Evolutionary conservation across 2,329 filamentous ascomycete species (phyloP).

Genomic region (Plenodomus tracheiphilus): DNA sequence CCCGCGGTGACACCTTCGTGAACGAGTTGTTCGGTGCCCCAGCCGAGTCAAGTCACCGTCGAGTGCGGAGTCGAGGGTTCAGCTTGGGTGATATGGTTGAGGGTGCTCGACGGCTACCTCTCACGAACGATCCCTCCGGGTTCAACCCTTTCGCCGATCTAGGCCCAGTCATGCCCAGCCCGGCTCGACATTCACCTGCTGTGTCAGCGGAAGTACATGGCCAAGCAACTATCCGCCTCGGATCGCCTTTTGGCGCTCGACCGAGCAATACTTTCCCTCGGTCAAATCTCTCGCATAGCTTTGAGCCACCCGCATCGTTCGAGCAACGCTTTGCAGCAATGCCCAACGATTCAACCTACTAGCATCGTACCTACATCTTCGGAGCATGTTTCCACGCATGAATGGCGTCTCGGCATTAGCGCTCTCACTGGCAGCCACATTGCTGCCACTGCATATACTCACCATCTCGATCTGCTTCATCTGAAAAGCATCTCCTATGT

Average conservation of each 20-base stretch:
- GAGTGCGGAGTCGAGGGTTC: slow-evolving; percentile 64
- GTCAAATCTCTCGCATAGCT: slow-evolving; percentile 42
- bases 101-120: slow-evolving; percentile 55
- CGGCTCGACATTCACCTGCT: slow-evolving; percentile 22
- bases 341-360: slow-evolving; percentile 27
- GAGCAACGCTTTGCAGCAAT: slow-evolving; percentile 44
- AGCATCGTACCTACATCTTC: slow-evolving; percentile 25
- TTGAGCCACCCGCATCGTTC: slow-evolving; percentile 44
- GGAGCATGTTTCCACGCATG: not conserved
- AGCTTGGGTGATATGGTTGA: slow-evolving; percentile 61
- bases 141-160: slow-evolving; percentile 35
- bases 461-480: slow-evolving; percentile 20
- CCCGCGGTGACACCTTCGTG: slow-evolving; percentile 46
- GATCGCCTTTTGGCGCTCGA: slow-evolving; percentile 52
- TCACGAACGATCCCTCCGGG: slow-evolving; percentile 53
- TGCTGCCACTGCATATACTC: slow-evolving; percentile 26
- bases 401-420: slow-evolving; percentile 30
- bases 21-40: slow-evolving; percentile 52
- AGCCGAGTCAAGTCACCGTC: slow-evolving; percentile 57
- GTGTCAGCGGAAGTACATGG: slow-evolving; percentile 24
- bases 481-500: slow-evolving; percentile 41
- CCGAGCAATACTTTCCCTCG: slow-evolving; percentile 54
- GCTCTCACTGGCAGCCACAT: slow-evolving; percentile 33
- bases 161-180: slow-evolving; percentile 29
- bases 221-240: slow-evolving; percentile 50